Evolutionary conservation across 1,284 basidiomycete genomes (phyloP).

Genomic region (Heliocybe sulcata): DNA sequence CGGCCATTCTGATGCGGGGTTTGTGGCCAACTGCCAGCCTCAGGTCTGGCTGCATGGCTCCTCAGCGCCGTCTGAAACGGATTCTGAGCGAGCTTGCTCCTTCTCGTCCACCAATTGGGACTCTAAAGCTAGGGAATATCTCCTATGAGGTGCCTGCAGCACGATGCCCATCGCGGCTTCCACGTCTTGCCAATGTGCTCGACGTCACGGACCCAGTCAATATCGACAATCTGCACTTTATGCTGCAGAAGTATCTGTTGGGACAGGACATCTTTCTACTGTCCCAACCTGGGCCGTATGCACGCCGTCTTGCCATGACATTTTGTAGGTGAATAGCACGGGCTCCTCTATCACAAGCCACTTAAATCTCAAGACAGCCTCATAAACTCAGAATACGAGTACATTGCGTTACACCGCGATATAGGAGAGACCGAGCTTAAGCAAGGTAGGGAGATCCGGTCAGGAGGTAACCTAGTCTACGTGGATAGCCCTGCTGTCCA

Average conservation of each 20-base stretch:
- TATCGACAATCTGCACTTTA: constrained; percentile 50
- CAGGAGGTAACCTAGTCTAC: constrained; percentile 53
- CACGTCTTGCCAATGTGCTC: constrained; percentile 32
- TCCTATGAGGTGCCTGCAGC: constrained; percentile 46
- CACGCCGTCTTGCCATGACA: constrained; percentile 49
- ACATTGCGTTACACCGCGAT: constrained; percentile 57
- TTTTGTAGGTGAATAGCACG: constrained; percentile 44
- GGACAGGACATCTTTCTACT: constrained; percentile 61
- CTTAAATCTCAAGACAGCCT: constrained; percentile 27
- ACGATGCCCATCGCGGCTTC: constrained; percentile 36
- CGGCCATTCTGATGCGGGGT: not conserved
- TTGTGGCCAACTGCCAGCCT: not conserved
- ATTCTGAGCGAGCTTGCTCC: constrained; percentile 36
- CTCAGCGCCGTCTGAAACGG: constrained; percentile 36
- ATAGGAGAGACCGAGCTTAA: constrained; percentile 66
- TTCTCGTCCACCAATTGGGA: constrained; percentile 36
- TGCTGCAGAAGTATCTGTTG: constrained; percentile 61
- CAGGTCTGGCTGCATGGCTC: not conserved
- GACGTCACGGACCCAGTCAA: constrained; percentile 44
- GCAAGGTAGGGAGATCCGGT: constrained; percentile 57
- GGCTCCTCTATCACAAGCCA: not conserved
- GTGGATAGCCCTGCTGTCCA: constrained; percentile 59
- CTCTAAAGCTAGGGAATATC: constrained; percentile 48
- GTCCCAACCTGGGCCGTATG: constrained; percentile 60
- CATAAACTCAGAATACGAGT: constrained; percentile 61